phyloP scores from a whole-genome alignment of 2,329 filamentous ascomycete species.

The Epichloe gansuensis region DNA sequence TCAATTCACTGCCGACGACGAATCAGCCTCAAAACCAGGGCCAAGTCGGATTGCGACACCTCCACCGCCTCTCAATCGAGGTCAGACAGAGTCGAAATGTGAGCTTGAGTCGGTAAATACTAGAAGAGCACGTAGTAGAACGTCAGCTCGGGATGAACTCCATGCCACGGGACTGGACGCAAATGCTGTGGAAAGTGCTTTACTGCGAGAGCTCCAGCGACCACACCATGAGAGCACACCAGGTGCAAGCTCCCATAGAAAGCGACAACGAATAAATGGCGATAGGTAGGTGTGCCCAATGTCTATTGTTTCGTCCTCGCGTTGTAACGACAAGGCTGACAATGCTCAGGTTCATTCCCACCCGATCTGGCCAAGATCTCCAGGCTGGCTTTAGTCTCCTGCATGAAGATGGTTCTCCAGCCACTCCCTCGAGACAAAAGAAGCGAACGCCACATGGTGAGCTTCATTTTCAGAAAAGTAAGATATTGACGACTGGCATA shows the following conservation, averaged over 20 bases:
- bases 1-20: background rate
- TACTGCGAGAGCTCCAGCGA: conserved; percentile 38
- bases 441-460: conserved; percentile 80
- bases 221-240: conserved; percentile 40
- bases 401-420: conserved; percentile 84
- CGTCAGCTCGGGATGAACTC: conserved; percentile 23
- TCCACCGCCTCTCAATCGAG: conserved; percentile 30
- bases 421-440: conserved; percentile 75
- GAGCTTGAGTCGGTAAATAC: conserved; percentile 23
- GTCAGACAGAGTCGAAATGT: conserved; percentile 28
- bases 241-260: conserved; percentile 42
- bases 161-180: conserved; percentile 31
- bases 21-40: background rate
- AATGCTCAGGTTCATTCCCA: conserved; percentile 73
- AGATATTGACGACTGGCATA: conserved; percentile 16
- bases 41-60: conserved; percentile 30
- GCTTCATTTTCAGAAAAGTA: conserved; percentile 87
- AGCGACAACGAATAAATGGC: conserved; percentile 46
- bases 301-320: background rate
- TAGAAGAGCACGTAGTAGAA: conserved; percentile 22
- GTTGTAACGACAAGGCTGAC: conserved; percentile 11
- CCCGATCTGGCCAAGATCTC: conserved; percentile 81
- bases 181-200: conserved; percentile 36
- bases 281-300: conserved; percentile 36
- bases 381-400: conserved; percentile 86